These are phyloP conservation scores for Glycine latifolia DNA, from an alignment of 306 rosid genomes.

Conservation along the genomic window DNA sequence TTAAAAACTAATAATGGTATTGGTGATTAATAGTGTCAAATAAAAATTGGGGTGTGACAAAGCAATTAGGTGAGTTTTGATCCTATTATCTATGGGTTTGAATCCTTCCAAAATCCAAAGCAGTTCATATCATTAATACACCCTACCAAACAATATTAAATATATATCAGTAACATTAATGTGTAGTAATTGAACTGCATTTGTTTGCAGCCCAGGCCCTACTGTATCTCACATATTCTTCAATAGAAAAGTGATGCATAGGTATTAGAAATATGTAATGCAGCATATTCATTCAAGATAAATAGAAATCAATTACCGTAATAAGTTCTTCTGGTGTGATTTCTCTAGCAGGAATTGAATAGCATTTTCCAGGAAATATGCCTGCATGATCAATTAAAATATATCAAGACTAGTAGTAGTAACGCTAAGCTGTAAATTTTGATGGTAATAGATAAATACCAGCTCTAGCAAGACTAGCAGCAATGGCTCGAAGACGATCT, in stretches of 20 bases:
- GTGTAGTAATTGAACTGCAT: conserved; percentile 31
- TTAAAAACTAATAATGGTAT: neutral
- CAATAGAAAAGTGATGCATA: neutral
- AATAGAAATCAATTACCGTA: conserved; percentile 60
- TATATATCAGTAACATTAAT: conserved; percentile 33
- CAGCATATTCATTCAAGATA: conserved; percentile 28
- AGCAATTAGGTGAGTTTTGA: neutral
- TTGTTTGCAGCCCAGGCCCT: conserved; percentile 20
- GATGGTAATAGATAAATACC: conserved; percentile 58
- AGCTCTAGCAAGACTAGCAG: conserved; percentile 92
- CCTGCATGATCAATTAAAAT: conserved; percentile 60
- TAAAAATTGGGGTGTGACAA: conserved; percentile 12
- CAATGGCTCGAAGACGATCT: conserved; percentile 91
- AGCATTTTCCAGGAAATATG: conserved; percentile 94
- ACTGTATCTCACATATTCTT: conserved; percentile 31
- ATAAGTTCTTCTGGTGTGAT: conserved; percentile 86
- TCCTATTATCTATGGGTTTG: neutral
- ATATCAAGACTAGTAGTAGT: neutral
- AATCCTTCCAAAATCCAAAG: neutral
- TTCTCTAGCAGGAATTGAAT: conserved; percentile 82
- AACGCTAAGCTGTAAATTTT: conserved; percentile 22
- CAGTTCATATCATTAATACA: neutral
- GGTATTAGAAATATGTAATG: conserved; percentile 11
- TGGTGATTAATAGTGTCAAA: neutral
- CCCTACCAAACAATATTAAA: conserved; percentile 20